A percentile compares a stretch with the other conserved stretches of the same genome.
Evolutionary conservation across 176 grass and related monocot species (phyloP).

Genomic region (Paspalum notatum): DNA sequence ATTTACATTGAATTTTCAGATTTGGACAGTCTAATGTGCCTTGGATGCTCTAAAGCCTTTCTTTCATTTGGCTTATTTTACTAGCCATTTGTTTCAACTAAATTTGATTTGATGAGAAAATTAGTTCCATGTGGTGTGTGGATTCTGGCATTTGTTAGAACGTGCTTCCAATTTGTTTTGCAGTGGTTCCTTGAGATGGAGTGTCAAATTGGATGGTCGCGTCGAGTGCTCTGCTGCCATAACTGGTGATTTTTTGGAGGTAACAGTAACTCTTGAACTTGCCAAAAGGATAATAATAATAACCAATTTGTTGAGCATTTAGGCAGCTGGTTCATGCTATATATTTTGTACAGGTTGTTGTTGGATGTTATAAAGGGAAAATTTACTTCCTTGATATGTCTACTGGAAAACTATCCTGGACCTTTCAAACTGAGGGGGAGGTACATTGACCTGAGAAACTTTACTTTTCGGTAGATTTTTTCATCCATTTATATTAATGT

Average conservation of each 20-base stretch:
- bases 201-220: slow-evolving; percentile 74
- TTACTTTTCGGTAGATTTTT: not conserved
- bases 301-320: slow-evolving; percentile 14
- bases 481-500: not conserved
- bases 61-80: slow-evolving; percentile 9
- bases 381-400: slow-evolving; percentile 84
- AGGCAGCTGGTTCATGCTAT: slow-evolving; percentile 23
- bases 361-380: slow-evolving; percentile 94
- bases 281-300: not conserved
- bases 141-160: slow-evolving; percentile 28
- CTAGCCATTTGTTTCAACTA: not conserved
- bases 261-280: slow-evolving; percentile 33
- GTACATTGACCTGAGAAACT: slow-evolving; percentile 32
- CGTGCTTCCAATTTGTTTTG: slow-evolving; percentile 4
- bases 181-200: slow-evolving; percentile 78
- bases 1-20: slow-evolving; percentile 19
- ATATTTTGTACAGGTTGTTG: slow-evolving; percentile 67
- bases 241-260: slow-evolving; percentile 84
- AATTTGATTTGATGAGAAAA: slow-evolving; percentile 15
- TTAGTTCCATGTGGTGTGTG: not conserved
- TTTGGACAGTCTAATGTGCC: not conserved
- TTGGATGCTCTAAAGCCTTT: not conserved
- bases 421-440: slow-evolving; percentile 86
- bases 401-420: slow-evolving; percentile 69
- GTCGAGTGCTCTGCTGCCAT: slow-evolving; percentile 80